These are phyloP conservation scores for Keithomyces neogunnii DNA, from an alignment of 2,329 filamentous ascomycete species.

Conservation along the genomic window DNA sequence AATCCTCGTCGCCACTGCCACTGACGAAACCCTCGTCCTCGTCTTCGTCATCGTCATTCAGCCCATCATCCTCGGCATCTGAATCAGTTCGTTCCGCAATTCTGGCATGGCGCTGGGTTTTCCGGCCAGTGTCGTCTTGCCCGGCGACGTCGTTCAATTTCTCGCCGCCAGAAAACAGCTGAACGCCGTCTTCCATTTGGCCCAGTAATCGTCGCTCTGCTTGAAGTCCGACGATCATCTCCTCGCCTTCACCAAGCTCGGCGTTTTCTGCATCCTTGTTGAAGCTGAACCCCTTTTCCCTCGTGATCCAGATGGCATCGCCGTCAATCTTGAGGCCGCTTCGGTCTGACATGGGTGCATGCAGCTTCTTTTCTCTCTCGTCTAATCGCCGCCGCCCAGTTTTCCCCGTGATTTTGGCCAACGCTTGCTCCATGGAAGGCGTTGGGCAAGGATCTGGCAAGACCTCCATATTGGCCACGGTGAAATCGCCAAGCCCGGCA, in stretches of 20 bases:
- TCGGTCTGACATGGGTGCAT: conserved; percentile 97
- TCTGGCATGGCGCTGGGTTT: conserved; percentile 48
- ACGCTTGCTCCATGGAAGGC: conserved; percentile 77
- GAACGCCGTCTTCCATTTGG: conserved; percentile 71
- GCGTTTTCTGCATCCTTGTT: conserved; percentile 55
- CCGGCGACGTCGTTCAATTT: conserved; percentile 50
- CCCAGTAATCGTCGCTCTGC: conserved; percentile 74
- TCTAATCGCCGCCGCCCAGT: conserved; percentile 71
- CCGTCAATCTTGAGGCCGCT: conserved; percentile 94
- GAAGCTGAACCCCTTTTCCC: conserved; percentile 68
- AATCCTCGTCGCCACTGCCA: conserved; percentile 42
- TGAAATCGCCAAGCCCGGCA: conserved; percentile 84
- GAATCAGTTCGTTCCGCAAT: conserved; percentile 52
- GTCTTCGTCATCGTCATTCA: conserved; percentile 21
- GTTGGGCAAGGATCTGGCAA: conserved; percentile 94
- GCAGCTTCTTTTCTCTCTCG: conserved; percentile 93
- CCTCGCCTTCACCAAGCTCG: conserved; percentile 87
- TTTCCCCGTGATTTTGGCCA: conserved; percentile 79
- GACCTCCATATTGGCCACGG: conserved; percentile 73
- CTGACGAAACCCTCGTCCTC: conserved; percentile 42
- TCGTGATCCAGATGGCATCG: conserved; percentile 84
- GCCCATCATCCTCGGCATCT: conserved; percentile 43
- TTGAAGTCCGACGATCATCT: conserved; percentile 86
- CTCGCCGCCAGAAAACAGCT: conserved; percentile 74
- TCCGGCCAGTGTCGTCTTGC: conserved; percentile 50